Percentiles rank a stretch among this genome's conserved stretches.
Evolutionary conservation across 78 protist genomes (phyloP).

Genomic region (Creolimax fragrantissima): DNA sequence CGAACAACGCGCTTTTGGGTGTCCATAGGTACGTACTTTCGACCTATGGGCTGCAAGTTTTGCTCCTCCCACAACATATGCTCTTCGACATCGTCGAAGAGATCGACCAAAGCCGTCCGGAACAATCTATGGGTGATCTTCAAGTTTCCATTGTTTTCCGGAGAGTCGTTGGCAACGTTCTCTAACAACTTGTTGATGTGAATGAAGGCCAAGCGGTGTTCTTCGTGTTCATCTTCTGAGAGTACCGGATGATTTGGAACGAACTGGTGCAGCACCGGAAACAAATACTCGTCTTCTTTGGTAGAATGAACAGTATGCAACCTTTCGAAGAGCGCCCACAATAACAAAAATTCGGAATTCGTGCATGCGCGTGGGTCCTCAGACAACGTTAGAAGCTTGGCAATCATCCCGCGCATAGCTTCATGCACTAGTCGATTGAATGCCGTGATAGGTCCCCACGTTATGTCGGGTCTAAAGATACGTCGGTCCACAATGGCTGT

Average conservation of each 20-base stretch:
- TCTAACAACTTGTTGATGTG: neutral
- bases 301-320: neutral
- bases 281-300: conserved; percentile 9
- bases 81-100: neutral
- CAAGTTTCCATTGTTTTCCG: too few relatives aligned
- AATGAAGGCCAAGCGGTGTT: neutral
- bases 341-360: neutral
- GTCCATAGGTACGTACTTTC: conserved; percentile 8
- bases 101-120: neutral
- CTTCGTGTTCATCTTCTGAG: conserved; percentile 18
- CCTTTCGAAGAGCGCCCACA: neutral
- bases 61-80: conserved; percentile 25
- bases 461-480: conserved; percentile 22
- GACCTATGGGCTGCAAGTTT: conserved; percentile 23
- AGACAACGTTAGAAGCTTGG: neutral
- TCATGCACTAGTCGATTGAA: conserved; percentile 13
- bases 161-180: too few relatives aligned
- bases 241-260: neutral
- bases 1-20: neutral
- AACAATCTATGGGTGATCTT: too few relatives aligned
- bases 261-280: neutral
- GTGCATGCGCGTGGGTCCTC: neutral
- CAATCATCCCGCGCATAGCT: neutral
- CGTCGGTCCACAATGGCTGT: neutral
- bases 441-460: conserved; percentile 21